Evolutionary conservation across 768 basidiomycete genomes (phyloP).

Genomic region (Brasilioporus rufonigricans): DNA sequence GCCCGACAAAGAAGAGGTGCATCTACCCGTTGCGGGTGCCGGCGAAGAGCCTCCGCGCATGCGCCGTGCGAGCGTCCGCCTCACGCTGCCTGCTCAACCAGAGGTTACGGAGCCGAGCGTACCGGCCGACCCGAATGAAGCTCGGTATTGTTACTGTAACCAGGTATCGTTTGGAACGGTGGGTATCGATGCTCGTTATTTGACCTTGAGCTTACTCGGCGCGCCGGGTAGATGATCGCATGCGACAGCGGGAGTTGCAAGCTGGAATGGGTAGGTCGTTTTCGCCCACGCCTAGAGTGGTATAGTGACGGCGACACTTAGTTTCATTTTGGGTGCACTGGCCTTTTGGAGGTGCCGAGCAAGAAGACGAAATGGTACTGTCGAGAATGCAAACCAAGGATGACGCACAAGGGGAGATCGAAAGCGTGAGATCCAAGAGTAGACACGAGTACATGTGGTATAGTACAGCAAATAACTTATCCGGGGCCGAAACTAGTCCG

Average conservation of each 20-base stretch:
- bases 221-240: conserved; percentile 67
- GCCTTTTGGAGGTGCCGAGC: conserved; percentile 54
- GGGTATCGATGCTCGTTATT: conserved; percentile 23
- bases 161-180: conserved; percentile 80
- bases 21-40: conserved; percentile 1
- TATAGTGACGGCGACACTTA: conserved; percentile 30
- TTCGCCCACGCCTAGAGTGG: not conserved
- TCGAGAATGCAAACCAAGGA: conserved; percentile 51
- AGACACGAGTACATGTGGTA: conserved; percentile 12
- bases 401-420: conserved; percentile 35
- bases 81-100: conserved; percentile 36
- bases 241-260: conserved; percentile 74
- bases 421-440: conserved; percentile 16
- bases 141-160: conserved; percentile 79
- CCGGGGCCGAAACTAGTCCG: conserved; percentile 15
- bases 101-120: conserved; percentile 15
- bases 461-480: conserved; percentile 21
- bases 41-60: conserved; percentile 19
- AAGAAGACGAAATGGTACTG: conserved; percentile 68
- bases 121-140: conserved; percentile 46
- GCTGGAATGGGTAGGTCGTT: conserved; percentile 74
- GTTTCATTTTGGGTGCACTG: conserved; percentile 75
- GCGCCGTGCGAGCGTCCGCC: conserved; percentile 29
- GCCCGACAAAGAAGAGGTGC: conserved; percentile 19
- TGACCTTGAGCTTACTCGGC: not conserved